Conservation (phyloP, 1,284 basidiomycete genomes). For the Caloboletus firmus region DNA sequence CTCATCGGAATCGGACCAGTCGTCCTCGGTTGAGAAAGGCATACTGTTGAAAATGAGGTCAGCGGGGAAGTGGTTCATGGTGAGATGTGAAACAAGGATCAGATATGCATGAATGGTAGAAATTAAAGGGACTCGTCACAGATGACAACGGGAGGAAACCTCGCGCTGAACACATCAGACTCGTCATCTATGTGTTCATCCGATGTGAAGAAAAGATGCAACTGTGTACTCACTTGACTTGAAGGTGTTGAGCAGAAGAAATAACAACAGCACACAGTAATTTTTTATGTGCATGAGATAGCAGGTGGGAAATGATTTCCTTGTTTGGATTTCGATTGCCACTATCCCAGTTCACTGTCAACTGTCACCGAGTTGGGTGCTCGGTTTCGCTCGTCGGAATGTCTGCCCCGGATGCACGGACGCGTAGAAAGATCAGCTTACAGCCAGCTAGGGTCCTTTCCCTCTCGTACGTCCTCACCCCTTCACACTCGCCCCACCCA, state of each 20-base stretch:
- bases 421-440: slow-evolving; percentile 64
- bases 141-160: slow-evolving; percentile 58
- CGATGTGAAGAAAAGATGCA: slow-evolving; percentile 11
- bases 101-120: slow-evolving; percentile 92
- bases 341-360: too few species aligned
- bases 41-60: slow-evolving; percentile 31
- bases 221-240: slow-evolving; percentile 30
- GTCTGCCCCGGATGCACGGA: slow-evolving; percentile 67
- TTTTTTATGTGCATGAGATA: slow-evolving; percentile 5
- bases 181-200: slow-evolving; percentile 89
- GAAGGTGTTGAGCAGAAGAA: slow-evolving; percentile 5
- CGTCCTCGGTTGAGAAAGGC: slow-evolving; percentile 45
- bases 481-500: not conserved
- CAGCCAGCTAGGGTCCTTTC: slow-evolving; percentile 52
- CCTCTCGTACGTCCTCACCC: slow-evolving; percentile 48
- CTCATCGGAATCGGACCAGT: slow-evolving; percentile 79
- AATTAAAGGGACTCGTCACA: slow-evolving; percentile 63
- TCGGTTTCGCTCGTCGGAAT: slow-evolving; percentile 37
- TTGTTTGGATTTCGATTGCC: slow-evolving; percentile 10
- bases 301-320: slow-evolving; percentile 25
- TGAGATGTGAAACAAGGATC: slow-evolving; percentile 41
- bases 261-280: too few species aligned
- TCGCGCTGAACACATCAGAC: slow-evolving; percentile 63
- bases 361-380: not conserved
- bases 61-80: slow-evolving; percentile 19